A percentile compares a stretch with the other conserved stretches of the same genome.
These are phyloP conservation scores for Fraxinus xanthoxyloides DNA, from an alignment of 305 asterid genomes.

Conservation along the genomic window DNA sequence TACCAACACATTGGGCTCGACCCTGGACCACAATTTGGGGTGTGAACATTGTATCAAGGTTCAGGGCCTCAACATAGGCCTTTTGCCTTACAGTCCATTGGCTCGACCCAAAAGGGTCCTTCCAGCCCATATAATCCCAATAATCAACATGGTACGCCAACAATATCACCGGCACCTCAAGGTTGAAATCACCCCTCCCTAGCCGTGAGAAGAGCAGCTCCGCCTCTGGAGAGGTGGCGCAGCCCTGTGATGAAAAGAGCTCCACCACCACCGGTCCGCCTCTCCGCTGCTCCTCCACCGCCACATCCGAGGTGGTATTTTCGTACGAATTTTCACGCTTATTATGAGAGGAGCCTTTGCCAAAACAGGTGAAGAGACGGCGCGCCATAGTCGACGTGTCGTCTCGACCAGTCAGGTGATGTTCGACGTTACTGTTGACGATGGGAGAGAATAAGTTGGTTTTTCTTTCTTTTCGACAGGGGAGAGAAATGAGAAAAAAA, in stretches of 20 bases:
- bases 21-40: slow-evolving; percentile 85
- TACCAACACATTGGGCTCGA: slow-evolving; percentile 56
- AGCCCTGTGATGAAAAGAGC: slow-evolving; percentile 89
- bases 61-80: slow-evolving; percentile 69
- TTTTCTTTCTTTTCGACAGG: neutral
- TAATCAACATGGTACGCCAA: slow-evolving; percentile 79
- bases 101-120: slow-evolving; percentile 72
- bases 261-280: slow-evolving; percentile 77
- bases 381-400: slow-evolving; percentile 60
- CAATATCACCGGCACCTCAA: slow-evolving; percentile 58
- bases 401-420: slow-evolving; percentile 33
- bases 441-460: neutral
- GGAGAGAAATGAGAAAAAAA: neutral
- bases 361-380: slow-evolving; percentile 71
- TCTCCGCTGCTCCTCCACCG: slow-evolving; percentile 61
- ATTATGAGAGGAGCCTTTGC: slow-evolving; percentile 34
- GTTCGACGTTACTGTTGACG: neutral
- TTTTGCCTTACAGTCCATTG: slow-evolving; percentile 89
- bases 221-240: slow-evolving; percentile 86
- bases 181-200: slow-evolving; percentile 81
- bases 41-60: slow-evolving; percentile 77
- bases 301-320: slow-evolving; percentile 40
- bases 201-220: slow-evolving; percentile 76
- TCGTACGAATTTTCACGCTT: slow-evolving; percentile 9
- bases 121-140: slow-evolving; percentile 95